These are phyloP conservation scores for Cercospora beticola DNA, from an alignment of 2,329 filamentous ascomycete genomes.

Conservation along the genomic window DNA sequence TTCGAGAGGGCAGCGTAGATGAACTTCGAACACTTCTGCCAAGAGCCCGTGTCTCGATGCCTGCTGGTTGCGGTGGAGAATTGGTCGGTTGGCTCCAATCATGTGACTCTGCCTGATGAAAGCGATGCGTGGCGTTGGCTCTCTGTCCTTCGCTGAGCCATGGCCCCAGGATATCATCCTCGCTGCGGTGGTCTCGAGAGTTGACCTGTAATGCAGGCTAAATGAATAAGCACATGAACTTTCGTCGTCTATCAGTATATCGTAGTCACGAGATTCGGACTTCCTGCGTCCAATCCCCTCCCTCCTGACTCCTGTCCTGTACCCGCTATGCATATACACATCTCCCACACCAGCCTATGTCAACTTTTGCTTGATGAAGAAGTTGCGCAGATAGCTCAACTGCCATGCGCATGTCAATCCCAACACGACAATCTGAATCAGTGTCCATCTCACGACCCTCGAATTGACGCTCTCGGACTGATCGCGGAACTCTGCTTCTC, in stretches of 20 bases:
- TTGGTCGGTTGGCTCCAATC: neutral
- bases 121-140: neutral
- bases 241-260: conserved; percentile 14
- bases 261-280: conserved; percentile 4
- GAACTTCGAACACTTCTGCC: neutral
- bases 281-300: conserved; percentile 7
- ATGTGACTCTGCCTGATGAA: neutral
- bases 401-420: conserved; percentile 94
- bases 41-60: neutral
- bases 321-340: conserved; percentile 17
- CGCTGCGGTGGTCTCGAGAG: neutral
- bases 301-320: conserved; percentile 10
- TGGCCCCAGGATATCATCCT: neutral
- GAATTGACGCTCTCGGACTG: conserved; percentile 92
- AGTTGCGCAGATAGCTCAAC: conserved; percentile 87
- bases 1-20: neutral
- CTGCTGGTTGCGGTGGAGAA: neutral
- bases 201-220: neutral
- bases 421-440: conserved; percentile 83
- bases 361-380: conserved; percentile 99
- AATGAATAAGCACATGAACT: neutral
- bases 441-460: conserved; percentile 88
- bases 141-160: neutral
- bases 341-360: conserved; percentile 57
- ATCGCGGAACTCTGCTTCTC: conserved; percentile 96